Percentiles rank a stretch among this genome's conserved stretches.
These are phyloP conservation scores for Saccharomycopsis amapae DNA, from an alignment of 805 yeast genomes.

Conservation along the genomic window DNA sequence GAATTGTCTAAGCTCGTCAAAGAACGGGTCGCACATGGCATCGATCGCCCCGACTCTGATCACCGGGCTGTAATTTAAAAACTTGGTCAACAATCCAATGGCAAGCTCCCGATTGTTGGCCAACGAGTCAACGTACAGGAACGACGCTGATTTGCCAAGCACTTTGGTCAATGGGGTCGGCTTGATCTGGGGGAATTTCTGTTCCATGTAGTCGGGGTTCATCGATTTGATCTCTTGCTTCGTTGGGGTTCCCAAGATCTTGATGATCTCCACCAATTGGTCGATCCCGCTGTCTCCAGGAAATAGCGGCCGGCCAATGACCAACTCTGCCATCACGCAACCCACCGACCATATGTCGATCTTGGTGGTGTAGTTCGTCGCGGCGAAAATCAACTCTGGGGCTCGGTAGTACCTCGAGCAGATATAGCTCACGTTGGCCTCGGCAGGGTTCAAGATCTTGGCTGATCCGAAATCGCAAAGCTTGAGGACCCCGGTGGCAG, in stretches of 20 bases:
- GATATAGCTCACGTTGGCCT: constrained; percentile 93
- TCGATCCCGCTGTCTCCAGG: constrained; percentile 98
- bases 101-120: constrained; percentile 30
- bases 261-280: constrained; percentile 93
- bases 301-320: constrained; percentile 92
- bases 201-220: constrained; percentile 98
- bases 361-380: constrained; percentile 91
- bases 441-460: constrained; percentile 78
- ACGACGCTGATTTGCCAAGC: constrained; percentile 50
- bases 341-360: constrained; percentile 98
- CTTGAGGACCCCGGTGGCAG: constrained; percentile 75
- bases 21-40: constrained; percentile 46
- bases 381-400: constrained; percentile 95
- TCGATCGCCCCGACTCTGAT: constrained; percentile 54
- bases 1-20: constrained; percentile 43
- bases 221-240: constrained; percentile 85
- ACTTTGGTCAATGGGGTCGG: constrained; percentile 47
- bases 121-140: constrained; percentile 27
- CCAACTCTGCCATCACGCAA: constrained; percentile 95
- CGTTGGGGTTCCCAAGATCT: constrained; percentile 91
- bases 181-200: constrained; percentile 83
- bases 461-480: constrained; percentile 97
- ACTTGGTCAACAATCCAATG: constrained; percentile 46
- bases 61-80: constrained; percentile 63
- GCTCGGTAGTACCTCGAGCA: constrained; percentile 97